phyloP scores from a whole-genome alignment of 371 early-diverging fungal species.

The Gilbertella persicaria region DNA sequence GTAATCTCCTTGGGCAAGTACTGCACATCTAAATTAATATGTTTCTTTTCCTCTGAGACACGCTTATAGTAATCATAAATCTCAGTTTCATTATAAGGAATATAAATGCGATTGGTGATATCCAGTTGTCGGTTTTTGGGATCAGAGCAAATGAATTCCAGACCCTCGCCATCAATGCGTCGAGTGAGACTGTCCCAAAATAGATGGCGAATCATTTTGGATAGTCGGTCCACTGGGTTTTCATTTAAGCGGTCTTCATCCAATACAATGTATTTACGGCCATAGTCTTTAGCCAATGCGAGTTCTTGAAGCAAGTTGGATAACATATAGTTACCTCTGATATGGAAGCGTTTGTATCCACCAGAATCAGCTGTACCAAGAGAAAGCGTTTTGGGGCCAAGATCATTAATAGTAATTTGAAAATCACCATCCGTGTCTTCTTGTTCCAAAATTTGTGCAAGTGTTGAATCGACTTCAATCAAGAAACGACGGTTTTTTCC shows the following conservation, averaged over 20 bases:
- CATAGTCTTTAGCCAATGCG: constrained; percentile 86
- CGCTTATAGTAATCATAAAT: constrained; percentile 76
- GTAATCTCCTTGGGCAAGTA: constrained; percentile 83
- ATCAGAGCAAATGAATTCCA: constrained; percentile 85
- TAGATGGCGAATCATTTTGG: constrained; percentile 81
- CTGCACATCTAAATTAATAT: constrained; percentile 78
- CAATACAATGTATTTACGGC: constrained; percentile 77
- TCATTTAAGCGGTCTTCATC: constrained; percentile 84
- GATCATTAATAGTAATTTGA: constrained; percentile 89
- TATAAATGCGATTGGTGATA: constrained; percentile 77
- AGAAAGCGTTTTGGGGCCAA: constrained; percentile 83
- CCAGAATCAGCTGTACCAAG: constrained; percentile 85
- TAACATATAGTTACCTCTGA: constrained; percentile 91
- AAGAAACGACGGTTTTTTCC: constrained; percentile 68
- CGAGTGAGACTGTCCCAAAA: constrained; percentile 94
- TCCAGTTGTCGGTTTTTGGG: constrained; percentile 81
- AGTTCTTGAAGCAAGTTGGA: constrained; percentile 92
- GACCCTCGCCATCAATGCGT: constrained; percentile 85
- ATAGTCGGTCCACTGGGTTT: constrained; percentile 86
- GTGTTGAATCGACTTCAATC: constrained; percentile 79
- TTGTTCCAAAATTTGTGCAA: constrained; percentile 74
- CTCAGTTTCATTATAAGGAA: constrained; percentile 76
- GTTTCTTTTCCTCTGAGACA: constrained; percentile 59
- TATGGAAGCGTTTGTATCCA: constrained; percentile 79
- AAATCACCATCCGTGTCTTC: constrained; percentile 92